phyloP scores from a whole-genome alignment of 345 rosid species.

The Acer yangbiense region DNA sequence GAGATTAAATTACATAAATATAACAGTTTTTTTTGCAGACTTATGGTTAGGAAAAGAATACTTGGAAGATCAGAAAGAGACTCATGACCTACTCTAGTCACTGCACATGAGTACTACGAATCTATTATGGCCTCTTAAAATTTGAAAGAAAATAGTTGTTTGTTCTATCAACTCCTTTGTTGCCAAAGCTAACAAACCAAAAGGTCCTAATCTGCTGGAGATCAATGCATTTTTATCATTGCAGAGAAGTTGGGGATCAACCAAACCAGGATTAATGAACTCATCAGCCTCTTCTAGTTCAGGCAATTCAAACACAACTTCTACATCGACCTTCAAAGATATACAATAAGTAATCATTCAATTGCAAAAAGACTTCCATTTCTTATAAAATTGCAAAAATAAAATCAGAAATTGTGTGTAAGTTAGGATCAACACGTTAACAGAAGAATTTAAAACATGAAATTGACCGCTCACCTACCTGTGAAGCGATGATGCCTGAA shows the following conservation, averaged over 20 bases:
- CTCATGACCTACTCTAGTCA: constrained; percentile 48
- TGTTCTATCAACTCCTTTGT: constrained; percentile 51
- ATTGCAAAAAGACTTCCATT: neutral
- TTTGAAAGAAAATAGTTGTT: constrained; percentile 62
- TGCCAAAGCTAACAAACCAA: constrained; percentile 63
- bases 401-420: neutral
- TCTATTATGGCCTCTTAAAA: constrained; percentile 38
- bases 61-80: constrained; percentile 9
- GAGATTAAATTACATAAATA: neutral
- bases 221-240: constrained; percentile 33
- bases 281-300: constrained; percentile 40
- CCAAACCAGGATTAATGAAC: constrained; percentile 25
- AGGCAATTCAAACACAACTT: constrained; percentile 48
- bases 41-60: neutral
- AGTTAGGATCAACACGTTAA: neutral
- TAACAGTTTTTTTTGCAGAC: neutral
- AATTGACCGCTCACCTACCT: constrained; percentile 40
- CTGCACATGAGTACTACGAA: constrained; percentile 59
- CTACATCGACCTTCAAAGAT: constrained; percentile 53
- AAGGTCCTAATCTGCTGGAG: constrained; percentile 55
- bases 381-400: neutral
- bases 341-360: neutral
- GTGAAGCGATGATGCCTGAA: constrained; percentile 53
- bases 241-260: constrained; percentile 48
- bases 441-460: neutral